These are phyloP conservation scores for Sugiyamaella boreocaroliniensis DNA, from an alignment of 805 yeast genomes.

Conservation along the genomic window DNA sequence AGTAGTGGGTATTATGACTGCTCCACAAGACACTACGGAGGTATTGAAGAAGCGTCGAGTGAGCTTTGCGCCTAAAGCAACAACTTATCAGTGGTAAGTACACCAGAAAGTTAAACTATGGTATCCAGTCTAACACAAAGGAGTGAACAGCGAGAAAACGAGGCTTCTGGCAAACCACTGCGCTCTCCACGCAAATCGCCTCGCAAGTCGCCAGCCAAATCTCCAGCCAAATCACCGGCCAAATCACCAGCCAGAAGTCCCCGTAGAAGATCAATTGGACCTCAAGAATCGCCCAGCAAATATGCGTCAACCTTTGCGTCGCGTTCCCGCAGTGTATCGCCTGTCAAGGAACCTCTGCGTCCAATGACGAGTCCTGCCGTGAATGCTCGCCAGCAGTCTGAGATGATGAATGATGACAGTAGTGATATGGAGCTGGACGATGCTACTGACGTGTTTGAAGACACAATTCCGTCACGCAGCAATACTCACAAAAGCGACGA, in stretches of 20 bases:
- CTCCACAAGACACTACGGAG: slow-evolving; percentile 15
- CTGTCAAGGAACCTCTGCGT: slow-evolving; percentile 1
- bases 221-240: neutral
- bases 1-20: slow-evolving; percentile 33
- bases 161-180: neutral
- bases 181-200: neutral
- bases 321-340: neutral
- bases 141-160: neutral
- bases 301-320: neutral
- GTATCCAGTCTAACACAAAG: neutral
- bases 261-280: neutral
- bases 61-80: slow-evolving; percentile 61
- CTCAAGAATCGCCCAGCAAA: neutral
- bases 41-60: slow-evolving; percentile 46
- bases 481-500: neutral
- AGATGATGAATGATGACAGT: neutral
- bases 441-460: neutral
- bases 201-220: neutral
- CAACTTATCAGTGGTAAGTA: slow-evolving; percentile 7
- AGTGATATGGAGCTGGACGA: slow-evolving; percentile 2
- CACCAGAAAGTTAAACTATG: neutral
- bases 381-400: neutral
- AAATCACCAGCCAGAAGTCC: neutral
- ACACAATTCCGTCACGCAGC: neutral
- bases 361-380: neutral